phyloP scores from a whole-genome alignment of 495 filamentous ascomycete genomes.

The Aspergillus haitiensis region DNA sequence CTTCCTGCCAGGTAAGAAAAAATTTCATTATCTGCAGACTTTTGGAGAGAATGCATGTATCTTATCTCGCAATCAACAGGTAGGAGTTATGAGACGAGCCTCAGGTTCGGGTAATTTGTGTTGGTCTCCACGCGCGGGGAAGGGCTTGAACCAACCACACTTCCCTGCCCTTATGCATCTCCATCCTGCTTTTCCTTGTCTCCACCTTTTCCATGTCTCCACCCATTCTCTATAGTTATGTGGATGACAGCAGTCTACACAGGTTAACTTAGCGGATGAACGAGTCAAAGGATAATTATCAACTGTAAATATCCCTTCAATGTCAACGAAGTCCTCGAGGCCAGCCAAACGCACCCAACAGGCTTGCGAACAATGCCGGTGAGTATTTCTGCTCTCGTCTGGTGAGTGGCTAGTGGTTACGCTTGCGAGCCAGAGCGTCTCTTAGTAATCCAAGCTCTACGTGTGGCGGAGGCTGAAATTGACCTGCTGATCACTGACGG shows the following conservation, averaged over 20 bases:
- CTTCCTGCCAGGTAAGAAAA: neutral
- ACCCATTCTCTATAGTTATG: too few relatives aligned
- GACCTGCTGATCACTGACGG: too few relatives aligned
- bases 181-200: neutral
- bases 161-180: neutral
- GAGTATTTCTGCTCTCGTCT: neutral
- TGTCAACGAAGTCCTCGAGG: constrained; percentile 7
- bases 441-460: too few relatives aligned
- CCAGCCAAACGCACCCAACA: constrained; percentile 13
- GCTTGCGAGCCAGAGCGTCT: too few relatives aligned
- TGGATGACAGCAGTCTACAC: neutral
- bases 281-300: neutral
- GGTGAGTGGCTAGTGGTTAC: too few relatives aligned
- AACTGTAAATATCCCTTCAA: neutral
- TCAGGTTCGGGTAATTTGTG: neutral
- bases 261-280: neutral
- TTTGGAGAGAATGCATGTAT: neutral
- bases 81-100: neutral
- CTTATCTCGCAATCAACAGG: neutral
- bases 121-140: neutral
- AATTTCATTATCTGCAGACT: neutral
- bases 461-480: too few relatives aligned
- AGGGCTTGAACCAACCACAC: neutral
- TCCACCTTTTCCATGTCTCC: neutral
- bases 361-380: constrained; percentile 18